Percentiles rank a stretch among this genome's conserved stretches.
Conservation (phyloP, 2,329 filamentous ascomycete genomes). For the Capronia americana region DNA sequence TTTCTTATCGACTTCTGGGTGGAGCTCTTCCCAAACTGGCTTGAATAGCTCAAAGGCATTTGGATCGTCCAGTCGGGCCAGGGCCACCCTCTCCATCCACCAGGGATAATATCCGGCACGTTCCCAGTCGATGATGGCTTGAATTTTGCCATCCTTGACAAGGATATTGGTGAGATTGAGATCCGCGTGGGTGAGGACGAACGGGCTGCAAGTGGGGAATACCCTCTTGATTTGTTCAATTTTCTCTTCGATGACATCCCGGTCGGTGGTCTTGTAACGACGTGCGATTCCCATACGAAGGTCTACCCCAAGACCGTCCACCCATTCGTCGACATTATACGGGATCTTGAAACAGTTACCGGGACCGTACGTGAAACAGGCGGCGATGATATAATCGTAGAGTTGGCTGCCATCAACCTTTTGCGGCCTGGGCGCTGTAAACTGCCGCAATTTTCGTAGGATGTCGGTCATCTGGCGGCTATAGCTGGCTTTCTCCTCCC, state of each 20-base stretch:
- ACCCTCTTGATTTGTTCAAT: constrained; percentile 17
- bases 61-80: neutral
- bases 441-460: constrained; percentile 17
- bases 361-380: neutral
- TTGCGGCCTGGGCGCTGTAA: constrained; percentile 19
- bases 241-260: constrained; percentile 19
- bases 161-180: constrained; percentile 43
- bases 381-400: constrained; percentile 7
- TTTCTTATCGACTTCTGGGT: neutral
- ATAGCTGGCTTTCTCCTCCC: constrained; percentile 23
- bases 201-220: constrained; percentile 39
- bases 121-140: constrained; percentile 42
- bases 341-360: constrained; percentile 19
- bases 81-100: constrained; percentile 20
- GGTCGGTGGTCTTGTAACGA: constrained; percentile 1
- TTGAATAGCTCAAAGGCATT: neutral
- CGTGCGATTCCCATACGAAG: constrained; percentile 8
- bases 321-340: constrained; percentile 18
- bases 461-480: constrained; percentile 15
- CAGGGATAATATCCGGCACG: constrained; percentile 40
- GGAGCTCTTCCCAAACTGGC: neutral
- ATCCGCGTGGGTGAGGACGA: constrained; percentile 42
- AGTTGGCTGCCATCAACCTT: constrained; percentile 11
- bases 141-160: constrained; percentile 39
- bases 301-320: constrained; percentile 13